Conservation (phyloP, 371 early-diverging fungal genomes). For the Neoconidiobolus thromboides region DNA sequence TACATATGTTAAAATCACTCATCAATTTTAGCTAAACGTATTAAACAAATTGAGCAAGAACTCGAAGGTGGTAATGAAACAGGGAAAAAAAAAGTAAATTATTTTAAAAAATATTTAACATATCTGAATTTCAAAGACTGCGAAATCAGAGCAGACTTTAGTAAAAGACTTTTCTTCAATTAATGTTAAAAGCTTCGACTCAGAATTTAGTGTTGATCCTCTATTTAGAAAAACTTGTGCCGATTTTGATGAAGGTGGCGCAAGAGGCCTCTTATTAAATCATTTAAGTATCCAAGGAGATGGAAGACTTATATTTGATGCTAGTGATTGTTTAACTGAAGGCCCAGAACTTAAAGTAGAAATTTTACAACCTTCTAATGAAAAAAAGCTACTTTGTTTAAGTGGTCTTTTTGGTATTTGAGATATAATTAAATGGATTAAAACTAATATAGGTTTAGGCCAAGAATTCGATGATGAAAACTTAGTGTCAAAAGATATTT, state of each 20-base stretch:
- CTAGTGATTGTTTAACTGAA: slow-evolving; percentile 44
- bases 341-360: neutral
- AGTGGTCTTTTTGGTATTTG: neutral
- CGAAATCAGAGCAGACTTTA: slow-evolving; percentile 38
- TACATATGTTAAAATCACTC: slow-evolving; percentile 4
- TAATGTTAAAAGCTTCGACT: slow-evolving; percentile 69
- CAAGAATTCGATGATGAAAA: neutral
- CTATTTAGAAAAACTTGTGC: slow-evolving; percentile 93
- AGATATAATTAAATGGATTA: neutral
- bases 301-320: slow-evolving; percentile 87
- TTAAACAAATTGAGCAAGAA: slow-evolving; percentile 25
- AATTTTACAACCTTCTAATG: neutral
- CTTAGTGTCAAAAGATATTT: neutral
- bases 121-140: neutral
- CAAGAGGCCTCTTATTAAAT: slow-evolving; percentile 77
- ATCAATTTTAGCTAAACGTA: slow-evolving; percentile 15
- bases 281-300: slow-evolving; percentile 56
- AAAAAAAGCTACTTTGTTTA: neutral
- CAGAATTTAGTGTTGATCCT: slow-evolving; percentile 90
- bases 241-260: slow-evolving; percentile 97
- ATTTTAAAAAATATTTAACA: neutral
- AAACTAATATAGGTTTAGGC: neutral
- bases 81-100: slow-evolving; percentile 15
- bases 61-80: slow-evolving; percentile 22
- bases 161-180: slow-evolving; percentile 60